Evolutionary conservation across 176 grass and related monocot genomes (phyloP), one percentile per base, ranked within the genome.

Genomic region (Carex scoparia): DNA sequence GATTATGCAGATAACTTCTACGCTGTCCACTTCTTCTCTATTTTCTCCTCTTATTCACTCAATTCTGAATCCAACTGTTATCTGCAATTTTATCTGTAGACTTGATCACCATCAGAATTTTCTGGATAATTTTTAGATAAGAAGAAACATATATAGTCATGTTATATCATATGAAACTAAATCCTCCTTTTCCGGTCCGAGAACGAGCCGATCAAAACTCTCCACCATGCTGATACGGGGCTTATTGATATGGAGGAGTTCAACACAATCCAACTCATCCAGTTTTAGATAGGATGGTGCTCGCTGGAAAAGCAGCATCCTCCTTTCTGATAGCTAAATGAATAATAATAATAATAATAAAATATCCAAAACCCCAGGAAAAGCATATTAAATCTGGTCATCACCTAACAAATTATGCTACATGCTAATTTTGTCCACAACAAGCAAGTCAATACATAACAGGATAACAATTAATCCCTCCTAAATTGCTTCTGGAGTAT

Each of bases 321-420:
- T 74, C 18, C 44, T 74, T 49, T 27, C 38, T 73, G 69, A 48
- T 53, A 56, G 68, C 37, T 71, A 46, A 71, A 16, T 54, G n/a
- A n/a, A 2, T 9, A 77, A 54, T 32, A 55, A 28, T 31, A 31
- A 53, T 8, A 77, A 53, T 31, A 57, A 31, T 32, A 55, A 55
- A 55, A 56, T 13, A 77, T 56, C 13, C 12, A 53, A 77, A 77
- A 7, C 51, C 48, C 46, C 49, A 31, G 10, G 31, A 7, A 46
- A 68, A 68, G 68, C 30, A 3, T 83, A 81, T 68, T 31, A 83
- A 33, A 83, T 49, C 23, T 30, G 63, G 42, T 83, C 12, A 67
- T 66, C 58, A 83, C 19, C 80, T 83, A 83, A 68, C 38, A 63
- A 64, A 83, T 81, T 49, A 83, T 67, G 64, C 80, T 83, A 83